Evolutionary conservation across 257 asterid species (phyloP).

Genomic region (Lantana camara): DNA sequence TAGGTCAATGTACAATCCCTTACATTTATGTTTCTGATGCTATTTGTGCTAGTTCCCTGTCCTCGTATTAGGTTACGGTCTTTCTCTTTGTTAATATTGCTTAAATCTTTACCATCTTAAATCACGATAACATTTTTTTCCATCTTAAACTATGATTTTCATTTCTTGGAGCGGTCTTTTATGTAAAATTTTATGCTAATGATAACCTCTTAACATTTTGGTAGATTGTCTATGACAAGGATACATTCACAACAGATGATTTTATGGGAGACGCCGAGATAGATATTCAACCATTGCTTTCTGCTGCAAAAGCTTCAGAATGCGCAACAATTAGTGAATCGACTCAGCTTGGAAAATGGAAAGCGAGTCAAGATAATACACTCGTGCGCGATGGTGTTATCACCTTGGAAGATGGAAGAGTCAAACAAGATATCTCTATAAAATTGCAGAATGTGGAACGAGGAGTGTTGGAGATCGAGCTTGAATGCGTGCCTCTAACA

Average conservation of each 20-base stretch:
- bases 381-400: constrained; percentile 57
- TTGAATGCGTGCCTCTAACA: constrained; percentile 88
- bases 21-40: no score
- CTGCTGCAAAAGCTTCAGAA: constrained; percentile 79
- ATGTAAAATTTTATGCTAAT: not conserved
- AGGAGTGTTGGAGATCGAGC: constrained; percentile 83
- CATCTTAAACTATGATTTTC: no score
- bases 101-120: no score
- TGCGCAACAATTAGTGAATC: constrained; percentile 40
- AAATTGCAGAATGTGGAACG: constrained; percentile 82
- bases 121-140: no score
- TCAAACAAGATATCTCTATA: constrained; percentile 71
- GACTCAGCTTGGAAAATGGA: constrained; percentile 54
- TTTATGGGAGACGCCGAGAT: constrained; percentile 96
- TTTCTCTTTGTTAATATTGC: no score
- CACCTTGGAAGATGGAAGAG: constrained; percentile 58
- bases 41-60: no score
- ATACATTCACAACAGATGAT: constrained; percentile 82
- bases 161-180: no score
- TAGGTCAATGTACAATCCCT: no score
- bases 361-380: constrained; percentile 57
- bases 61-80: no score
- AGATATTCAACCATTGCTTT: constrained; percentile 70
- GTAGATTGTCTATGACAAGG: constrained; percentile 89
- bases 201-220: constrained; percentile 21